Evolutionary conservation across 352 stramenopile species (phyloP).

Genomic region (Phytophthora pini): DNA sequence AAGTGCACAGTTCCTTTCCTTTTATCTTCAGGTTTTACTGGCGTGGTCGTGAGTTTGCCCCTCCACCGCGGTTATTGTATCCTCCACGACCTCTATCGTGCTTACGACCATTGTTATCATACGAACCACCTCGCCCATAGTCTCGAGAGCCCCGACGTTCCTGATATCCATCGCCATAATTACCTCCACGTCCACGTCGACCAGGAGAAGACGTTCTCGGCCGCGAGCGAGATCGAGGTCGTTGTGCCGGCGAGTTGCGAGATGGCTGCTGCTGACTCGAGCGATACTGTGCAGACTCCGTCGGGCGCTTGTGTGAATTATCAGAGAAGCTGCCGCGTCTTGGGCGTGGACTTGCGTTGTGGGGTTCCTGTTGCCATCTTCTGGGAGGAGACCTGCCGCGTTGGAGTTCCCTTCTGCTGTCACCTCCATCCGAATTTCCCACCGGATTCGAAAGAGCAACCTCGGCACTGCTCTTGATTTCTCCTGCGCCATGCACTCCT

Average conservation of each 20-base stretch:
- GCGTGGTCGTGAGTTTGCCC: constrained; percentile 8
- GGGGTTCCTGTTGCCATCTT: constrained; percentile 14
- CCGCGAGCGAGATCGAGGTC: constrained; percentile 21
- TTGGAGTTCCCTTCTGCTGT: background rate
- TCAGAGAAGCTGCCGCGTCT: constrained; percentile 12
- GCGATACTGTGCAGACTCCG: background rate
- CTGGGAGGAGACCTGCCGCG: constrained; percentile 10
- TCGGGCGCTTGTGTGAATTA: constrained; percentile 15
- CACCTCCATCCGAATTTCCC: background rate
- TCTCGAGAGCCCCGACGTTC: constrained; percentile 13
- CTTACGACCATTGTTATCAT: constrained; percentile 7
- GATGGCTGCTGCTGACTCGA: constrained; percentile 11
- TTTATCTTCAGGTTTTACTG: constrained; percentile 20
- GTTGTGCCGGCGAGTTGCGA: constrained; percentile 3
- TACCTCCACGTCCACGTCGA: constrained; percentile 3
- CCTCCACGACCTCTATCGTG: constrained; percentile 12
- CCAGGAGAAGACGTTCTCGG: constrained; percentile 3
- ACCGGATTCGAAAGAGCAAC: background rate
- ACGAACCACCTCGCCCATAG: constrained; percentile 15
- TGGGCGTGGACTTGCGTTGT: background rate
- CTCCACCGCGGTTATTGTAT: constrained; percentile 31
- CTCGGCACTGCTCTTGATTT: background rate
- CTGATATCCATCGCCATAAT: constrained; percentile 2
- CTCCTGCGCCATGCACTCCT: background rate
- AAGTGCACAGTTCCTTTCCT: constrained; percentile 11